Conservation (phyloP, 495 filamentous ascomycete genomes). For the Neurospora sp. region DNA sequence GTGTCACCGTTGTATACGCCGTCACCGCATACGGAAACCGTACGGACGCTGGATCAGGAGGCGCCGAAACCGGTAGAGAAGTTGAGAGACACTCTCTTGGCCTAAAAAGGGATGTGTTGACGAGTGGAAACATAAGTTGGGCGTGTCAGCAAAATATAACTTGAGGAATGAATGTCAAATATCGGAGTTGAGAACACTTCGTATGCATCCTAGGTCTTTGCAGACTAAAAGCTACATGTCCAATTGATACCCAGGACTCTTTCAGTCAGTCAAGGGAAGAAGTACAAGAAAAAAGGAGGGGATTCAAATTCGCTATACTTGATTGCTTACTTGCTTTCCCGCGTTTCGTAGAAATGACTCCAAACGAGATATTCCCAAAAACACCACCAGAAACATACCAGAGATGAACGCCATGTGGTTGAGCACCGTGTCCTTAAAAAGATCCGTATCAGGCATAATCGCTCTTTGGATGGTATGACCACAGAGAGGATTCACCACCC, state of each 20-base stretch:
- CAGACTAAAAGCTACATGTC: no score
- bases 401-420: background rate
- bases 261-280: background rate
- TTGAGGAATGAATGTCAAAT: background rate
- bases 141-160: background rate
- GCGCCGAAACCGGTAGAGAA: background rate
- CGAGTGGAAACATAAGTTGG: background rate
- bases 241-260: background rate
- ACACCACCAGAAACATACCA: background rate
- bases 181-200: background rate
- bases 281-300: background rate
- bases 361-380: background rate
- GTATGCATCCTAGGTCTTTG: background rate
- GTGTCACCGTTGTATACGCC: background rate
- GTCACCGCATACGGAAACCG: background rate
- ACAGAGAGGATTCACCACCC: background rate
- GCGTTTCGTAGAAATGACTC: background rate
- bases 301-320: background rate
- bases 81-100: background rate
- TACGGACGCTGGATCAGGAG: background rate
- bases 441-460: background rate
- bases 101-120: background rate
- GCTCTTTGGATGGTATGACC: background rate
- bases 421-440: background rate
- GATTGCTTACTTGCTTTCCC: background rate